A percentile compares a stretch with the other conserved stretches of the same genome.
Conservation (phyloP, 768 basidiomycete species). For the Tricholoma bakamatsutake region DNA sequence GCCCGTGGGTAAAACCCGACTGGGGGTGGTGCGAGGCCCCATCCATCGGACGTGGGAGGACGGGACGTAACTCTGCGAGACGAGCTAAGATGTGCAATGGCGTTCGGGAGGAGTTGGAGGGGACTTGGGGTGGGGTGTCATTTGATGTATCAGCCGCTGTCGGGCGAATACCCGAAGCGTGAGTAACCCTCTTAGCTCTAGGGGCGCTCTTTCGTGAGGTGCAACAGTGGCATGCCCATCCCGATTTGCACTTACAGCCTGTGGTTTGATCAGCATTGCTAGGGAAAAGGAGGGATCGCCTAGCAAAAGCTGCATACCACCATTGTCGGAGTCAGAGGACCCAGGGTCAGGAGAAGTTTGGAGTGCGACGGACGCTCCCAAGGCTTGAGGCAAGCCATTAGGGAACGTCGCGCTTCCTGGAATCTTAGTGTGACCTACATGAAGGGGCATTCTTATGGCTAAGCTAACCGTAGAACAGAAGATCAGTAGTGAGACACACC, state of each 20-base stretch:
- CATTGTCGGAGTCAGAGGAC: slow-evolving; percentile 55
- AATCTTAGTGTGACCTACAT: slow-evolving; percentile 51
- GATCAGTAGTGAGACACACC: slow-evolving; percentile 39
- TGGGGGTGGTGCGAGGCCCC: slow-evolving; percentile 46
- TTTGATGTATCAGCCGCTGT: slow-evolving; percentile 6
- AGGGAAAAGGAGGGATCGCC: slow-evolving; percentile 31
- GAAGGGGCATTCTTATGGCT: slow-evolving; percentile 38
- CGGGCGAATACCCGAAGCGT: slow-evolving; percentile 12
- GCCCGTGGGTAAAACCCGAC: slow-evolving; percentile 34
- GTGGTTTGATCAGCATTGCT: slow-evolving; percentile 39
- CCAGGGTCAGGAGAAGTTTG: slow-evolving; percentile 42
- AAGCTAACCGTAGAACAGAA: slow-evolving; percentile 26
- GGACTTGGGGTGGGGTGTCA: slow-evolving; percentile 4
- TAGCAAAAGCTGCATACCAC: slow-evolving; percentile 54
- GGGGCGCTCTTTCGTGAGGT: slow-evolving; percentile 40
- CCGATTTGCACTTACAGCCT: slow-evolving; percentile 50
- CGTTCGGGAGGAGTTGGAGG: slow-evolving; percentile 15
- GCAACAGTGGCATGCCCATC: slow-evolving; percentile 53
- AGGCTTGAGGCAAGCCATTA: slow-evolving; percentile 64
- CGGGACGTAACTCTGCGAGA: slow-evolving; percentile 61
- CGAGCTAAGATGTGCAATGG: slow-evolving; percentile 52
- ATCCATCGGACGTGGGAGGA: slow-evolving; percentile 55
- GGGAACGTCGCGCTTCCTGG: slow-evolving; percentile 75
- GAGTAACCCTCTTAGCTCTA: slow-evolving; percentile 25
- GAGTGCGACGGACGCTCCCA: slow-evolving; percentile 57